A percentile compares a stretch with the other conserved stretches of the same genome.
Evolutionary conservation across 1,139 yeast species (phyloP).

Genomic region (Hemisphaericaspora xylanilytica): DNA sequence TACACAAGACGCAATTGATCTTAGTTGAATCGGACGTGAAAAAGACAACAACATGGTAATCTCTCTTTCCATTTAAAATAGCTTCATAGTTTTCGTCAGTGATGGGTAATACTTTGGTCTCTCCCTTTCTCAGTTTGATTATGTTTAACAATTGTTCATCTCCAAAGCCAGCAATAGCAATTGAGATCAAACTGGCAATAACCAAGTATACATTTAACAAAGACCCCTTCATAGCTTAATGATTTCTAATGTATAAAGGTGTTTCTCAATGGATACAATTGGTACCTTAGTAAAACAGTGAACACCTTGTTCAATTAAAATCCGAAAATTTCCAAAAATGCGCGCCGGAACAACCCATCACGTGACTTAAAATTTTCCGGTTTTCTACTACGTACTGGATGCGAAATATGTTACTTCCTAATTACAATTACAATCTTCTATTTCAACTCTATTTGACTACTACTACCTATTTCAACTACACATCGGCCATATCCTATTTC

Average conservation of each 20-base stretch:
- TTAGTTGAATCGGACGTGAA: constrained; percentile 73
- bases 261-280: too few relatives aligned
- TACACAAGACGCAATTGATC: constrained; percentile 77
- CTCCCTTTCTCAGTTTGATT: constrained; percentile 19
- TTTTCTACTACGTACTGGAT: too few relatives aligned
- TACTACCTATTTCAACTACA: constrained; percentile 37
- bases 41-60: constrained; percentile 61
- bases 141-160: constrained; percentile 26
- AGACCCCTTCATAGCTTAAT: constrained; percentile 35
- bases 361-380: too few relatives aligned
- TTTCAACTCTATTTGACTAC: constrained; percentile 10
- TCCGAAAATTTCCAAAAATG: background rate
- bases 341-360: too few relatives aligned
- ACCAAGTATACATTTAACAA: constrained; percentile 14
- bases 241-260: background rate
- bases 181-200: constrained; percentile 15
- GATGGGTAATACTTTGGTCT: constrained; percentile 32
- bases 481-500: constrained; percentile 45
- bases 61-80: constrained; percentile 66
- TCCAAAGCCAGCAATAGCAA: constrained; percentile 28
- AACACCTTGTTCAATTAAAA: background rate
- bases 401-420: background rate
- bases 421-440: background rate
- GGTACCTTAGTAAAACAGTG: too few relatives aligned
- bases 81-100: constrained; percentile 61